Conservation (phyloP, 257 asterid species). For the Forsythia suspensa region DNA sequence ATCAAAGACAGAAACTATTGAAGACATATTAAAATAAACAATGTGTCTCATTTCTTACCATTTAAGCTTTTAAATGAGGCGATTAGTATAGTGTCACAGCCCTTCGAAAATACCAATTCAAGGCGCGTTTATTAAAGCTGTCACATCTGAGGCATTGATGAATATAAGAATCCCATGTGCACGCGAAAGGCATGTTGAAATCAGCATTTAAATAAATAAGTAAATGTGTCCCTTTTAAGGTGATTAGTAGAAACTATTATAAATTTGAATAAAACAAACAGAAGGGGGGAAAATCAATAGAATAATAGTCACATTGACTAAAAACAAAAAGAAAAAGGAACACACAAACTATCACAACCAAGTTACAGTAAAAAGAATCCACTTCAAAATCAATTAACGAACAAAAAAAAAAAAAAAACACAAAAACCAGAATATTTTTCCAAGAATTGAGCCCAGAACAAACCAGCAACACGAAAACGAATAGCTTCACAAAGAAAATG, state of each 20-base stretch:
- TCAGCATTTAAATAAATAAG: background rate
- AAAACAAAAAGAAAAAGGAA: background rate
- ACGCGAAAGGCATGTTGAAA: background rate
- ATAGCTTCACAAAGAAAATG: background rate
- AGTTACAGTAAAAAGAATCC: constrained; percentile 1
- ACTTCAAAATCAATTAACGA: constrained; percentile 10
- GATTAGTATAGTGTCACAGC: too few relatives aligned
- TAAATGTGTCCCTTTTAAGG: background rate
- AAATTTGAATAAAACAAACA: background rate
- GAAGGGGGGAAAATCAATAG: background rate
- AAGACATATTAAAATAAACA: too few relatives aligned
- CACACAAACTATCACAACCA: background rate
- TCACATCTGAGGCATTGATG: background rate
- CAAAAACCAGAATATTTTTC: constrained; percentile 2
- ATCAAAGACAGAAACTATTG: background rate
- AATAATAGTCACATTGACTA: background rate
- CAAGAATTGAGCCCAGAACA: constrained; percentile 18
- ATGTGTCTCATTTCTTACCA: too few relatives aligned
- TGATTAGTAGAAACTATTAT: too few relatives aligned
- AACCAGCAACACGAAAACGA: background rate
- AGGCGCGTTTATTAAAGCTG: too few relatives aligned
- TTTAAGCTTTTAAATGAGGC: too few relatives aligned
- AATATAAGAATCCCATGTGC: background rate
- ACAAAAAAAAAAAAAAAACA: constrained; percentile 11
- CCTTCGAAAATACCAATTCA: too few relatives aligned